These are phyloP conservation scores for Dittrichia graveolens DNA, from an alignment of 129 eudicot genomes.

Conservation along the genomic window DNA sequence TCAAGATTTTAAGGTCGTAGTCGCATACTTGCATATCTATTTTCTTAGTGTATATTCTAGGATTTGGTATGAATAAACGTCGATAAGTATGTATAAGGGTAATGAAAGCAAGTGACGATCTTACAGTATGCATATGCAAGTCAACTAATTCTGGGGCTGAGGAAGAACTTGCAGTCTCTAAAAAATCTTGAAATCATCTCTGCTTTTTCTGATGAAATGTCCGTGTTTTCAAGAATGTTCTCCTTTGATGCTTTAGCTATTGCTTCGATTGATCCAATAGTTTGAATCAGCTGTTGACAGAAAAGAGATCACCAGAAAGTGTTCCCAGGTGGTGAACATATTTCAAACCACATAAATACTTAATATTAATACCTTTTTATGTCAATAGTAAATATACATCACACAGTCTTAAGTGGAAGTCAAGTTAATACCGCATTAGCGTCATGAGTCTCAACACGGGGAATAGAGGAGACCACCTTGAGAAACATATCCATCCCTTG, in stretches of 20 bases:
- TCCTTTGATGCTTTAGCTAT: conserved; percentile 87
- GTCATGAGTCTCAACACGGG: conserved; percentile 77
- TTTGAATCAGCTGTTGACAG: conserved; percentile 70
- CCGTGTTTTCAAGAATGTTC: conserved; percentile 68
- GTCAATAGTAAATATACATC: not conserved
- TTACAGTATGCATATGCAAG: not conserved
- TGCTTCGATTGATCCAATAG: conserved; percentile 93
- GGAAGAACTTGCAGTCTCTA: conserved; percentile 77
- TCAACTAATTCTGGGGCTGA: conserved; percentile 65
- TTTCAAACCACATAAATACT: conserved; percentile 14
- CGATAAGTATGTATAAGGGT: too few species aligned
- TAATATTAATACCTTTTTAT: not conserved
- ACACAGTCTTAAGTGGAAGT: not conserved
- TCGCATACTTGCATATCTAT: too few species aligned
- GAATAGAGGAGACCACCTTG: conserved; percentile 81
- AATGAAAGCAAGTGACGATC: too few species aligned
- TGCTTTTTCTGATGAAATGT: conserved; percentile 84
- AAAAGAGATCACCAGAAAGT: not conserved
- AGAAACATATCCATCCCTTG: conserved; percentile 71
- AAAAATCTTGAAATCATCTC: conserved; percentile 72
- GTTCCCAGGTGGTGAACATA: not conserved
- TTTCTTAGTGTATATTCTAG: too few species aligned
- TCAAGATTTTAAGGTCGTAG: too few species aligned
- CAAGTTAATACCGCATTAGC: conserved; percentile 70
- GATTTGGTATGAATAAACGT: too few species aligned